These are phyloP conservation scores for Eucalyptus tenuipes DNA, from an alignment of 345 rosid genomes.

Conservation along the genomic window DNA sequence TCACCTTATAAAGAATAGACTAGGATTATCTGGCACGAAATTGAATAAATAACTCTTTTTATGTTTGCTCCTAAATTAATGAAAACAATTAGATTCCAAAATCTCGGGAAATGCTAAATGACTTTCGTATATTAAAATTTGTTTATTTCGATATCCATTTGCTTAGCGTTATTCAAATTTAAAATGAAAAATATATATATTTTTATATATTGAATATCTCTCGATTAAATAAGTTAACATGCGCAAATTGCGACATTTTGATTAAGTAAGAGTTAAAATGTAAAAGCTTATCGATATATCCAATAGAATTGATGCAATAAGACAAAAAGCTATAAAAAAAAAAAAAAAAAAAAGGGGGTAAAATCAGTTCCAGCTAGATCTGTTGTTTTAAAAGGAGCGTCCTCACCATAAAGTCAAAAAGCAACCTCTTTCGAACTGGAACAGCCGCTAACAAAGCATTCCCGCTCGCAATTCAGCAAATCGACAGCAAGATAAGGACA, in stretches of 20 bases:
- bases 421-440: neutral
- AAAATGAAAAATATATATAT: too few relatives aligned
- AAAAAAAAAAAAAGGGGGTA: rapidly evolving
- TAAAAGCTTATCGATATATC: neutral
- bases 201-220: neutral
- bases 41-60: neutral
- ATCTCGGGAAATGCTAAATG: neutral
- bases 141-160: neutral
- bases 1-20: neutral
- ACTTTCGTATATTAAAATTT: neutral
- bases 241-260: rapidly evolving
- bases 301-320: neutral
- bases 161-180: too few relatives aligned
- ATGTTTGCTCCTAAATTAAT: neutral
- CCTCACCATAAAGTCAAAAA: neutral
- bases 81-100: neutral
- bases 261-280: neutral
- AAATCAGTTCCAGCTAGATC: neutral
- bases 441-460: neutral
- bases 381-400: neutral
- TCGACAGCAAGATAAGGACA: neutral
- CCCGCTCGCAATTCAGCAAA: neutral
- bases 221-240: neutral
- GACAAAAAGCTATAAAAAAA: neutral
- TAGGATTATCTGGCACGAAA: neutral